These are phyloP conservation scores for Amphirosellinia nigrospora DNA, from an alignment of 495 filamentous ascomycete species.

Conservation along the genomic window DNA sequence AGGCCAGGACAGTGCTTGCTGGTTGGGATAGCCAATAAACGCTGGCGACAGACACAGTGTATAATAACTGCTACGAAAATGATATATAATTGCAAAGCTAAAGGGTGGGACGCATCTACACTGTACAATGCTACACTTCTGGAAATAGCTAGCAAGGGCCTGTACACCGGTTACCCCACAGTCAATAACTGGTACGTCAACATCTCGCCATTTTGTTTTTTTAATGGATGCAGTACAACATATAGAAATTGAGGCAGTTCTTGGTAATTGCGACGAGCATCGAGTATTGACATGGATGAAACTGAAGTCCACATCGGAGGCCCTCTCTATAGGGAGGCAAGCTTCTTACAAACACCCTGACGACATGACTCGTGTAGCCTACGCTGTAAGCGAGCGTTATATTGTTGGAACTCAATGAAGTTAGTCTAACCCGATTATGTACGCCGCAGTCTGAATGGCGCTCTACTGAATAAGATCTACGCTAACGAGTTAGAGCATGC, in stretches of 20 bases:
- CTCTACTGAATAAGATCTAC: conserved; percentile 13
- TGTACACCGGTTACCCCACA: conserved; percentile 8
- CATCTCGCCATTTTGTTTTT: neutral
- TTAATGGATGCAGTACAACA: neutral
- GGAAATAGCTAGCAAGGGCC: neutral
- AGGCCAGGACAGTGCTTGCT: neutral
- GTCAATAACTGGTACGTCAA: neutral
- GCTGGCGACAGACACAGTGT: neutral
- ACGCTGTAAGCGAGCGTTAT: conserved; percentile 5
- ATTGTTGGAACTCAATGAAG: neutral
- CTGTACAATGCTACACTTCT: neutral
- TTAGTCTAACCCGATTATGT: neutral
- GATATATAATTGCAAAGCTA: neutral
- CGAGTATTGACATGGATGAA: neutral
- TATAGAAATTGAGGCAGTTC: neutral
- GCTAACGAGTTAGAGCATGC: neutral
- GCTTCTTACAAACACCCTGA: neutral
- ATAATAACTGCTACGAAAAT: neutral
- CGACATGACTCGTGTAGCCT: conserved; percentile 9
- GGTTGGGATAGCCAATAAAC: neutral
- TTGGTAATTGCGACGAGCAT: neutral
- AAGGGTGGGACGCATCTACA: neutral
- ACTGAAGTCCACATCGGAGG: neutral
- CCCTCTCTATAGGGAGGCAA: neutral
- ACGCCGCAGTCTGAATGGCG: neutral